Evolutionary conservation across 2,329 filamentous ascomycete genomes (phyloP).

Genomic region (Aureobasidium zeae): DNA sequence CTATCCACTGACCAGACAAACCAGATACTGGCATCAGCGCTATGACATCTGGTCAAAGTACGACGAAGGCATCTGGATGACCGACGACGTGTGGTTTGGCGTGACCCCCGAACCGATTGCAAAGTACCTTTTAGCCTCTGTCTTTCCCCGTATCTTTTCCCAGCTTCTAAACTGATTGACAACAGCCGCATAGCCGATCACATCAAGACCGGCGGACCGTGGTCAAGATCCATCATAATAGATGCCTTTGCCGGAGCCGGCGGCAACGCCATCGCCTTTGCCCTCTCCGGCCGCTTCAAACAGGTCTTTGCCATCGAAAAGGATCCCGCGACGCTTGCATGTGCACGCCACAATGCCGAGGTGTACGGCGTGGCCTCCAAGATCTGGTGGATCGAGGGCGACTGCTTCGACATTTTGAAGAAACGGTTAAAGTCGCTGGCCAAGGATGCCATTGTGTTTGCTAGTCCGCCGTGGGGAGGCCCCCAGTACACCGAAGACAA

Average conservation of each 20-base stretch:
- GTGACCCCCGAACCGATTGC: conserved; percentile 92
- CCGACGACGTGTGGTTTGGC: conserved; percentile 91
- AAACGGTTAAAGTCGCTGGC: conserved; percentile 40
- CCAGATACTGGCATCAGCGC: conserved; percentile 82
- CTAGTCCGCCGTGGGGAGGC: conserved; percentile 65
- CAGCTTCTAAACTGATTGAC: not conserved
- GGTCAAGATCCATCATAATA: conserved; percentile 58
- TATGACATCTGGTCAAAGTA: conserved; percentile 82
- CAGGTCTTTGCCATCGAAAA: conserved; percentile 84
- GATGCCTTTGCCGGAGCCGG: conserved; percentile 89
- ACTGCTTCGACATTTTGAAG: conserved; percentile 69
- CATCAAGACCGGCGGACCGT: conserved; percentile 47
- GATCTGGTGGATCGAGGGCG: conserved; percentile 79
- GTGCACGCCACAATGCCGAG: conserved; percentile 83
- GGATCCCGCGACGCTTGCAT: conserved; percentile 68
- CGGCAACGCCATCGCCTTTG: conserved; percentile 92
- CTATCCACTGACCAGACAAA: conserved; percentile 50
- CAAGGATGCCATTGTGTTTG: conserved; percentile 54
- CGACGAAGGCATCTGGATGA: conserved; percentile 81
- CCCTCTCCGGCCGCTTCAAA: conserved; percentile 67
- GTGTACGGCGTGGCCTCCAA: conserved; percentile 70
- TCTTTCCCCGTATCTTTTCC: not conserved
- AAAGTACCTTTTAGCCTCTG: conserved; percentile 47
- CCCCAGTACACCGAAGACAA: conserved; percentile 54
- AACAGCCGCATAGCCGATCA: conserved; percentile 66